These are phyloP conservation scores for Solanum dulcamara DNA, from an alignment of 257 asterid species.

Conservation along the genomic window DNA sequence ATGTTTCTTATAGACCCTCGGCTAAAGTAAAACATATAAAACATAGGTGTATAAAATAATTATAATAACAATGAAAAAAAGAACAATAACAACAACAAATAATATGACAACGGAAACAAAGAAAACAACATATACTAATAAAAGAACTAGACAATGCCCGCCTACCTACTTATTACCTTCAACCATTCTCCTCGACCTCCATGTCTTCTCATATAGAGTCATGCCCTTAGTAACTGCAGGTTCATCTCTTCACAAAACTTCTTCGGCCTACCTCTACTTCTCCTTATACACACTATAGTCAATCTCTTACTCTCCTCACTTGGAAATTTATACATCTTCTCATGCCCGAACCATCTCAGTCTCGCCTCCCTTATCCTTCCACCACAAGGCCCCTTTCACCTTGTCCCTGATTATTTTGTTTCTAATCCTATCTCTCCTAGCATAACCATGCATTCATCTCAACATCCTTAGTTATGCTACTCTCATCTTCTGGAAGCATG, in stretches of 20 bases:
- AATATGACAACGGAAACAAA: neutral
- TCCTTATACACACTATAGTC: neutral
- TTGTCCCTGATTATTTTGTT: neutral
- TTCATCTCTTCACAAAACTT: neutral
- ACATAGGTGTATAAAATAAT: neutral
- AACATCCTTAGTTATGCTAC: neutral
- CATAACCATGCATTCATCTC: neutral
- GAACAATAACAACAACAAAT: neutral
- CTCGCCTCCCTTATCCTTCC: neutral
- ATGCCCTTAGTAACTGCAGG: neutral
- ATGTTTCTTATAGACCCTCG: too few species aligned
- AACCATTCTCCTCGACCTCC: neutral
- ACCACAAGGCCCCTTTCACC: neutral
- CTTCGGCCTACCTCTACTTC: neutral
- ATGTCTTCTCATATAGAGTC: neutral
- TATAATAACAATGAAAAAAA: neutral
- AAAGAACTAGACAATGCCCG: neutral
- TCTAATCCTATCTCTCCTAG: neutral
- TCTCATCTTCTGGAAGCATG: accelerated
- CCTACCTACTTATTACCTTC: neutral
- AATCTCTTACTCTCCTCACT: neutral
- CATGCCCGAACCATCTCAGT: neutral
- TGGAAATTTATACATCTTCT: neutral
- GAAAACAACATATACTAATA: neutral
- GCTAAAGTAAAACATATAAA: too few species aligned